Conservation (phyloP, 768 basidiomycete genomes). For the Punctularia strigosozonata region DNA sequence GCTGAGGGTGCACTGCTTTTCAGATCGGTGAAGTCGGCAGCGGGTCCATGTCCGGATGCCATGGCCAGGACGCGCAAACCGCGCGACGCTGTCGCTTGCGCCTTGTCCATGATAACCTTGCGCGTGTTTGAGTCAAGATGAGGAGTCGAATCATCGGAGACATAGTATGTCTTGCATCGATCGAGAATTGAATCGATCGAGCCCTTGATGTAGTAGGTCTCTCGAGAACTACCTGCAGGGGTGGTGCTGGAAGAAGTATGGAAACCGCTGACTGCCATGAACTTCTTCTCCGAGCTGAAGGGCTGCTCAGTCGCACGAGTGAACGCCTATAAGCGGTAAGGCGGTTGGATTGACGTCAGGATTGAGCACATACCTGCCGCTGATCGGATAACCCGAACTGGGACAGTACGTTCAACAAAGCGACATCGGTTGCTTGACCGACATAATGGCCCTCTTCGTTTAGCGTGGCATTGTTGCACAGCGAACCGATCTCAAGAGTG, state of each 20-base stretch:
- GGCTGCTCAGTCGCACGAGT: conserved; percentile 68
- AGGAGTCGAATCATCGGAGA: conserved; percentile 83
- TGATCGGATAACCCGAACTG: conserved; percentile 58
- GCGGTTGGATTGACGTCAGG: neutral
- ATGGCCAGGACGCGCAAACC: conserved; percentile 86
- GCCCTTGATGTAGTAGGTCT: conserved; percentile 87
- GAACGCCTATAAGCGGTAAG: conserved; percentile 38
- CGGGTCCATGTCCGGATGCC: conserved; percentile 72
- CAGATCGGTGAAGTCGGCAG: conserved; percentile 22
- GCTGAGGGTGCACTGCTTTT: conserved; percentile 11
- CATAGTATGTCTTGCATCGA: conserved; percentile 81
- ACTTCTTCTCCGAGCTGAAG: conserved; percentile 91
- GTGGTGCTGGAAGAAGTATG: conserved; percentile 28
- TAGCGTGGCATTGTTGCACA: conserved; percentile 71
- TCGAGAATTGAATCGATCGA: conserved; percentile 82
- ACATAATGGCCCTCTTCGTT: conserved; percentile 65
- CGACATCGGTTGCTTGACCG: conserved; percentile 91
- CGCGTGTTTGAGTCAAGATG: conserved; percentile 59
- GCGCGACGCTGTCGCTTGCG: conserved; percentile 56
- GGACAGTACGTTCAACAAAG: conserved; percentile 69
- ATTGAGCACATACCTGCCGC: conserved; percentile 42
- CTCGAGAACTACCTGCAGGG: conserved; percentile 27
- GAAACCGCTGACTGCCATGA: conserved; percentile 80
- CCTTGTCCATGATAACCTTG: conserved; percentile 56
- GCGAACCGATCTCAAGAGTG: conserved; percentile 68